phyloP scores from a whole-genome alignment of 257 asterid species.

The Nicotiana noctiflora region DNA sequence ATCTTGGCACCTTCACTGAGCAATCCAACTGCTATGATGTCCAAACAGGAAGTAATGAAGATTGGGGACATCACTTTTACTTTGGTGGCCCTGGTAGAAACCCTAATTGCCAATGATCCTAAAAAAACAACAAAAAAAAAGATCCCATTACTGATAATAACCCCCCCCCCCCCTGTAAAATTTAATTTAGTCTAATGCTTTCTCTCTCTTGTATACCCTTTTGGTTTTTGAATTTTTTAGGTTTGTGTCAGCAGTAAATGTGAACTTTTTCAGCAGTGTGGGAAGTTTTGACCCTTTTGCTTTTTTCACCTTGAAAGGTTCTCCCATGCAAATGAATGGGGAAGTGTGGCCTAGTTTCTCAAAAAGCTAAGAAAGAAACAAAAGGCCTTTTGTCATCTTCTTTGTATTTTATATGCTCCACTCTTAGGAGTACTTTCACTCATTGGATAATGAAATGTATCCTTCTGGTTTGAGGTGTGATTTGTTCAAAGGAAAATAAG shows the following conservation, averaged over 20 bases:
- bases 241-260: conserved; percentile 40
- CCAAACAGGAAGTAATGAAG: conserved; percentile 64
- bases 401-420: conserved; percentile 23
- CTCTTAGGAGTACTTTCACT: conserved; percentile 13
- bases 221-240: background rate
- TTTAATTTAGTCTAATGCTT: conserved; percentile 22
- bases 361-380: conserved; percentile 34
- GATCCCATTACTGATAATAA: background rate
- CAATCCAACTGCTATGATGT: conserved; percentile 84
- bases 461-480: background rate
- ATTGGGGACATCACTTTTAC: conserved; percentile 88
- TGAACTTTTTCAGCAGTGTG: conserved; percentile 23
- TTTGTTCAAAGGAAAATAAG: background rate
- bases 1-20: conserved; percentile 67
- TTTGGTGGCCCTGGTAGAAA: conserved; percentile 93
- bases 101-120: conserved; percentile 56
- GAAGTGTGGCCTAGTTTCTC: conserved; percentile 41
- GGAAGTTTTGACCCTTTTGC: conserved; percentile 37
- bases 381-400: conserved; percentile 39
- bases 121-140: background rate
- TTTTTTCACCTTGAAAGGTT: conserved; percentile 17
- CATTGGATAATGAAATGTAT: background rate
- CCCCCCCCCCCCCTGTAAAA: conserved; percentile 12
- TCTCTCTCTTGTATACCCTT: conserved; percentile 22
- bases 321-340: conserved; percentile 34